Base-by-base conservation (phyloP, 495 filamentous ascomycete species). In the Clohesyomyces aquaticus region DNA sequence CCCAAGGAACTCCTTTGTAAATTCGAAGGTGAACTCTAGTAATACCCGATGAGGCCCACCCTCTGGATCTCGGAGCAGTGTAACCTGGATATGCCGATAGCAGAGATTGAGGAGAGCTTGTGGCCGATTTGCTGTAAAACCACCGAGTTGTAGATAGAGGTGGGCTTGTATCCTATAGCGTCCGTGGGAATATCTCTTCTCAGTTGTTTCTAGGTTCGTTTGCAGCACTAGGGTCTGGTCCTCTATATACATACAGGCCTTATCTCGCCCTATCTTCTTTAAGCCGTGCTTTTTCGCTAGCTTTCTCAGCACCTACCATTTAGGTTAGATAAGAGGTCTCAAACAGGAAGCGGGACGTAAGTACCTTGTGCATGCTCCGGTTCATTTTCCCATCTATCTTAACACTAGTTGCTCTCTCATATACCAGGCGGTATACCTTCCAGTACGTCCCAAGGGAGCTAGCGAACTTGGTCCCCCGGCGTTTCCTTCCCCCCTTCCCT, bases 211-310 rank as follows among this genome's bases (percentile, higher is more conserved):
- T 26, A 61, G 57, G 29, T 61, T 61, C 18, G 57, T 61, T 32
- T 61, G 57, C 29, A 52, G 46, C 57, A 51, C 45, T 51, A 35
- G 23, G 19, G 19, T 38, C 45, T 3, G 27, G 38, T 61, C 57
- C 21, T 61, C 57, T 4, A 61, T 29, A 52, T 61, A 61, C 46
- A 61, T 61, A 35, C 46, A 61, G 46, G 57, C 47, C 47, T 61
- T 61, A 61, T 61, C 47, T 61, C 46, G 57, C 3, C 57, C 57
- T 38, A 38, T 14, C 52, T 51, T 51, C 48, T 51, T 51, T 51
- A 51, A 27, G 23, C 48, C 22, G 48, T 51, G 23, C 48, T 51
- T 51, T 22, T 51, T 51, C 11, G 48, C n/a, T 27, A 51, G 48
- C 48, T 27, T 51, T n/a, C 48, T 51, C n/a, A 51, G 48, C 22